These are phyloP conservation scores for Rhynchosporium graminicola DNA, from an alignment of 2,329 filamentous ascomycete genomes.

Conservation along the genomic window DNA sequence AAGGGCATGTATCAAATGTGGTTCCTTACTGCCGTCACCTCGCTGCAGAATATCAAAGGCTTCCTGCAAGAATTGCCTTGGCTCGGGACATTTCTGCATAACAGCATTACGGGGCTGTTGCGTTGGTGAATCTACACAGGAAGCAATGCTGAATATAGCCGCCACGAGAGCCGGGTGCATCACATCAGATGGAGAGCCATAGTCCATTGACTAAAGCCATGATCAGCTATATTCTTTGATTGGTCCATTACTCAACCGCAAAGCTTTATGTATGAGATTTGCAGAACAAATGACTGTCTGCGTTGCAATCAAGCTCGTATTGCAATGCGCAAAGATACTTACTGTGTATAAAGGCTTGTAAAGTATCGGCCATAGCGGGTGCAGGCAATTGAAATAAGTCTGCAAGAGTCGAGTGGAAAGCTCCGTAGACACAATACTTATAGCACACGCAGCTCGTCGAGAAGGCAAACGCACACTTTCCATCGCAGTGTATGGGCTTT, in stretches of 20 bases:
- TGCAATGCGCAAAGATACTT: background rate
- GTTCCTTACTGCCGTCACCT: slow-evolving; percentile 8
- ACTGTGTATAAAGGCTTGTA: slow-evolving; percentile 38
- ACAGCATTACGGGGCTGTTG: slow-evolving; percentile 21
- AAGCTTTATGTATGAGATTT: too few species aligned
- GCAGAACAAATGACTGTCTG: background rate
- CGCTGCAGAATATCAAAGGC: slow-evolving; percentile 31
- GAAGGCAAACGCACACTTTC: slow-evolving; percentile 7
- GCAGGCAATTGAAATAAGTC: slow-evolving; percentile 38
- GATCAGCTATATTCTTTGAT: background rate
- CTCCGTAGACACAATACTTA: slow-evolving; percentile 27
- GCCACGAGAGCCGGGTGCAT: slow-evolving; percentile 34
- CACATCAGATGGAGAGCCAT: slow-evolving; percentile 27
- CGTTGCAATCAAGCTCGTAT: background rate
- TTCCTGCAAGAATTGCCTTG: slow-evolving; percentile 32
- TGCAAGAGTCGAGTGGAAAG: slow-evolving; percentile 36
- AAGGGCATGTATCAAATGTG: slow-evolving; percentile 29
- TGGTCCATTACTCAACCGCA: too few species aligned
- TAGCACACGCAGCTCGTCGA: slow-evolving; percentile 1
- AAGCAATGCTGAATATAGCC: slow-evolving; percentile 38
- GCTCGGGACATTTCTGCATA: slow-evolving; percentile 27
- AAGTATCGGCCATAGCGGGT: slow-evolving; percentile 39
- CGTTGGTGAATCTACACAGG: slow-evolving; percentile 34
- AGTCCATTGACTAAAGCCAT: background rate
- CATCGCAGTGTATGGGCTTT: background rate